A percentile compares a stretch with the other conserved stretches of the same genome.
These are phyloP conservation scores for Leccinum disarticulatum DNA, from an alignment of 768 basidiomycete species.

Conservation along the genomic window DNA sequence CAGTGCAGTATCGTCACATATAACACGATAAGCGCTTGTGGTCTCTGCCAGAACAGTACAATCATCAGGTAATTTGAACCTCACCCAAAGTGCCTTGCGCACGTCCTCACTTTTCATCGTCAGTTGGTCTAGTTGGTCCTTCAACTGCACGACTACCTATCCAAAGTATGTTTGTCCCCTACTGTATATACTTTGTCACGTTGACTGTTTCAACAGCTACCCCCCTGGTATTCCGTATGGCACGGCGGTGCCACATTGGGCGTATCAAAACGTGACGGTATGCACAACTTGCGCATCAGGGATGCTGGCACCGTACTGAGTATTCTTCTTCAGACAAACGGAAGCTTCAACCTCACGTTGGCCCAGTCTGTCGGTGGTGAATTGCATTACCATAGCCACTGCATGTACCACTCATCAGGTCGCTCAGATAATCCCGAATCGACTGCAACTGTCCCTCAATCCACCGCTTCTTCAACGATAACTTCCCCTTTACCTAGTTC, in stretches of 20 bases:
- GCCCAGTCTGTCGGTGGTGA: no score
- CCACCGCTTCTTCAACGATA: conserved; percentile 17
- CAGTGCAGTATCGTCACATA: conserved; percentile 59
- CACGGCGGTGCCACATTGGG: no score
- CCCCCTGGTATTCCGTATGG: no score
- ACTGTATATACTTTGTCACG: no score
- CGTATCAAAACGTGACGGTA: no score
- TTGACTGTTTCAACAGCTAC: no score
- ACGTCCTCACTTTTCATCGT: conserved; percentile 2
- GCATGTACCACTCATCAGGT: background rate
- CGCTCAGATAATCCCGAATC: conserved; percentile 45
- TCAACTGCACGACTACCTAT: conserved; percentile 45
- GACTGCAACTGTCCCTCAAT: conserved; percentile 32
- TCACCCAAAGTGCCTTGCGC: background rate
- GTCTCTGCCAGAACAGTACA: conserved; percentile 49
- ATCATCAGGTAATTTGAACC: conserved; percentile 34
- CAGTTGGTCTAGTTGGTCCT: conserved; percentile 55
- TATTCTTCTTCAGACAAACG: no score
- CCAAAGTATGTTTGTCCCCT: conserved; percentile 19
- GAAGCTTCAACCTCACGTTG: no score
- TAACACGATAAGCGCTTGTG: conserved; percentile 56
- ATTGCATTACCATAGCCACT: no score
- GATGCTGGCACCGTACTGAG: no score
- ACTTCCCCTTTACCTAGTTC: conserved; percentile 19
- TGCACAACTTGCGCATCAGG: no score